Evolutionary conservation across 495 filamentous ascomycete genomes (phyloP), one percentile per base, ranked within the genome.

Genomic region (Tuber magnatum): DNA sequence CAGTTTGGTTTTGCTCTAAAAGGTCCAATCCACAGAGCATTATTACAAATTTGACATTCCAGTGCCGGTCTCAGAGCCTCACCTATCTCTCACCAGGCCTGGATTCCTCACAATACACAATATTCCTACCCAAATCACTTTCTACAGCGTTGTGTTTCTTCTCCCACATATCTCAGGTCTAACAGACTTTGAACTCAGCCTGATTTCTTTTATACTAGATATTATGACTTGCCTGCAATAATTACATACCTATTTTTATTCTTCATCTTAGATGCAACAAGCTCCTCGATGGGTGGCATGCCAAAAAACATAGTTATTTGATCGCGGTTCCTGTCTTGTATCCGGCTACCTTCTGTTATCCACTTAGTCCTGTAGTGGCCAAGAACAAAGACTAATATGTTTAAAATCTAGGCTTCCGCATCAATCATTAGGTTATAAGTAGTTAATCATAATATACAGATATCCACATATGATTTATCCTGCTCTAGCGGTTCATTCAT

Each of bases 401-500:
- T 46, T 51, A 81, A 78, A 68, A 81, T 81, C 73, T 71, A 73
- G 42, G 32, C 42, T 43, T 43, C 10, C 42, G 12, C 10, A 43
- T 43, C 46, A 35, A 28, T 12, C 12, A 46, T 76, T 41, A 80
- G 73, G n/a, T 68, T 69, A 18, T 32, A 72, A 44, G 48, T n/a
- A 43, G 20, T 48, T 32, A 39, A 20, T 71, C 46, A 56, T 24
- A 28, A 44, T 40, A 70, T 41, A 40, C 43, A 32, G 7, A 68
- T 69, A 43, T 42, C 24, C 77, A 82, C 73, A 71, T 77, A 77
- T 72, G 75, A 69, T 41, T 71, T 77, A 70, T 82, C 77, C 20
- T 43, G 18, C 70, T 22, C 77, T 75, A 51, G 79, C 43, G 81
- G 70, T 40, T 82, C 42, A 74, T 82, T 77, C 73, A 81, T 82